Evolutionary conservation across 768 basidiomycete genomes (phyloP).

Genomic region (Termitomyces eurrhizus): DNA sequence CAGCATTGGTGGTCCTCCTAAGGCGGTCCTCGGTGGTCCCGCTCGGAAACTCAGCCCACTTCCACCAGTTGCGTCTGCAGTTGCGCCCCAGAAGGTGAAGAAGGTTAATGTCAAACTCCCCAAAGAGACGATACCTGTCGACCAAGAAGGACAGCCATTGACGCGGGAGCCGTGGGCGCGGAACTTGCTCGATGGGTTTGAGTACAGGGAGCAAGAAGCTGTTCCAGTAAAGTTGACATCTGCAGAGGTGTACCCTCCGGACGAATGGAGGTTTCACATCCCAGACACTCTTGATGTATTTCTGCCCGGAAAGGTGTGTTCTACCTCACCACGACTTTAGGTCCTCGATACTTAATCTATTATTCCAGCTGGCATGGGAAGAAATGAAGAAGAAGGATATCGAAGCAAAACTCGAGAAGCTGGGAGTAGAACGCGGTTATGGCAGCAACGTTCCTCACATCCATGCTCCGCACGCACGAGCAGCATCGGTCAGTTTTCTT

Average conservation of each 20-base stretch:
- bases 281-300: conserved; percentile 76
- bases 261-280: conserved; percentile 51
- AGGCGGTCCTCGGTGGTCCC: conserved; percentile 78
- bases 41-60: conserved; percentile 73
- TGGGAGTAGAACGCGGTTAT: conserved; percentile 72
- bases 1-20: conserved; percentile 85
- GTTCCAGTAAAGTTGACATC: conserved; percentile 34
- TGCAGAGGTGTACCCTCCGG: conserved; percentile 60
- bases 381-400: conserved; percentile 64
- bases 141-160: conserved; percentile 37
- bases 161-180: conserved; percentile 59
- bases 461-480: conserved; percentile 74
- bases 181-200: conserved; percentile 36
- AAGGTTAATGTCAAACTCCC: conserved; percentile 72
- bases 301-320: conserved; percentile 70
- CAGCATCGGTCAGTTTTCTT: conserved; percentile 66
- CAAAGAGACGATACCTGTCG: conserved; percentile 51
- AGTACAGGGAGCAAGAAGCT: conserved; percentile 19
- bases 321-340: neutral
- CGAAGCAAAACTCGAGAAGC: conserved; percentile 75
- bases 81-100: conserved; percentile 50
- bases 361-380: conserved; percentile 66
- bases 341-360: conserved; percentile 9
- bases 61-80: conserved; percentile 28
- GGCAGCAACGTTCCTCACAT: conserved; percentile 55